Conservation (phyloP, 768 basidiomycete species). For the Rubroboletus satanas region DNA sequence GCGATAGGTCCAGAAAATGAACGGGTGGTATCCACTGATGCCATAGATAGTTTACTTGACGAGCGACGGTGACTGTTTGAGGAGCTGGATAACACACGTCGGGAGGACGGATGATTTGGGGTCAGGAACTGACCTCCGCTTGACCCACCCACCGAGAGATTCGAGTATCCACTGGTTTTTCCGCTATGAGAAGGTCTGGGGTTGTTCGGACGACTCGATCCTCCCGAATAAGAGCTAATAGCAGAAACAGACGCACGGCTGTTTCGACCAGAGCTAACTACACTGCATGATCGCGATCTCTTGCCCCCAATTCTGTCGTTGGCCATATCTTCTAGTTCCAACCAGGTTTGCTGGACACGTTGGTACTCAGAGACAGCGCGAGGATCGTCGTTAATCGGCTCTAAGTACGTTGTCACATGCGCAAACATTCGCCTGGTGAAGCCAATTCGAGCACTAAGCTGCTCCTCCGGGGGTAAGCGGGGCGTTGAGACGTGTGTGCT, state of each 20-base stretch:
- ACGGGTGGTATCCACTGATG: conserved; percentile 45
- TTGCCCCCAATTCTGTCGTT: conserved; percentile 58
- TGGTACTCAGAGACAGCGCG: conserved; percentile 57
- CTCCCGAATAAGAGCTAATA: conserved; percentile 20
- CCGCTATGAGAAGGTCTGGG: conserved; percentile 14
- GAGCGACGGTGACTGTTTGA: conserved; percentile 45
- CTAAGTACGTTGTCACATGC: conserved; percentile 41
- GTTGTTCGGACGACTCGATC: conserved; percentile 14
- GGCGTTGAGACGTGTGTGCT: conserved; percentile 44
- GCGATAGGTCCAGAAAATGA: conserved; percentile 67
- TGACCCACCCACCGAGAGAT: conserved; percentile 29
- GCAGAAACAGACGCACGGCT: conserved; percentile 54
- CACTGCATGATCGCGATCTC: conserved; percentile 64
- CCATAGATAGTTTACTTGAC: conserved; percentile 53
- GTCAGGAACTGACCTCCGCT: conserved; percentile 41
- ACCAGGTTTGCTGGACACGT: conserved; percentile 77
- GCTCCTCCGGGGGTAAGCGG: conserved; percentile 57
- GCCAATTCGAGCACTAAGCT: conserved; percentile 55
- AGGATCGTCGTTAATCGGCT: conserved; percentile 49
- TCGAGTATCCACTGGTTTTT: conserved; percentile 29
- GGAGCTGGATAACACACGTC: conserved; percentile 50
- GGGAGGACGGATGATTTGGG: conserved; percentile 43
- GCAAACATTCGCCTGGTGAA: conserved; percentile 58
- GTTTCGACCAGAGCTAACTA: conserved; percentile 58
- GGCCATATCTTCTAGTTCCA: conserved; percentile 78